phyloP scores from a whole-genome alignment of 2,329 filamentous ascomycete species.

The Colletotrichum tropicale region DNA sequence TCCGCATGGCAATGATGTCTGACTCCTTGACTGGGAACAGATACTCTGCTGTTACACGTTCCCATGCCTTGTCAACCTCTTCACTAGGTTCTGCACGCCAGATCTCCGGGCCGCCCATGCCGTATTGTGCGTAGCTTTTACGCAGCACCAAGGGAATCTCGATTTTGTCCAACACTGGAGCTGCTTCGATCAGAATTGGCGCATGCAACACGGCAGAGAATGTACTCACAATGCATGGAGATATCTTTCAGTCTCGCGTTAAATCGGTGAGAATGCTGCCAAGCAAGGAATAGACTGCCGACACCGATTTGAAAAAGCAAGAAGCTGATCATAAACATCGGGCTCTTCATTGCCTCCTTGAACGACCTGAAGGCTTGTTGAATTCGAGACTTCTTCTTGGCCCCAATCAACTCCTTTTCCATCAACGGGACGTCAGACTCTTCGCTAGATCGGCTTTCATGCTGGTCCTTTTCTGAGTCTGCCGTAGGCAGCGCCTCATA shows the following conservation, averaged over 20 bases:
- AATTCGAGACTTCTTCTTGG: background rate
- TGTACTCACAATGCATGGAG: background rate
- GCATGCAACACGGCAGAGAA: too few relatives aligned
- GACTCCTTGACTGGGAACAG: background rate
- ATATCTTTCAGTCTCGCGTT: background rate
- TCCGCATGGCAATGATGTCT: background rate
- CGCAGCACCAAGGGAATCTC: background rate
- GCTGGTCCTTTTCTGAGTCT: background rate
- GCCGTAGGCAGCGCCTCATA: background rate
- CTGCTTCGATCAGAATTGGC: background rate
- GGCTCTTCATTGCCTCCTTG: background rate
- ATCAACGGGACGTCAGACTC: background rate
- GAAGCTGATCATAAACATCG: background rate
- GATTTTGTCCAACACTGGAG: background rate
- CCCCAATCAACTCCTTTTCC: background rate
- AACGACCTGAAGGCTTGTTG: background rate
- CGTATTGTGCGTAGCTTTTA: conserved; percentile 1
- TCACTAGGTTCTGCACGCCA: conserved; percentile 1
- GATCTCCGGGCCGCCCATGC: background rate
- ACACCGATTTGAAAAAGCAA: background rate
- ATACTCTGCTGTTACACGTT: background rate
- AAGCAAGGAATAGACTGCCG: background rate
- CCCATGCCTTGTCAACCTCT: conserved; percentile 9
- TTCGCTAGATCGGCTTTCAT: background rate
- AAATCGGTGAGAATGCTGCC: background rate